Evolutionary conservation across 169 alveolate species (phyloP), one percentile per base, ranked within the genome.

Genomic region (Babesia gibsoni): DNA sequence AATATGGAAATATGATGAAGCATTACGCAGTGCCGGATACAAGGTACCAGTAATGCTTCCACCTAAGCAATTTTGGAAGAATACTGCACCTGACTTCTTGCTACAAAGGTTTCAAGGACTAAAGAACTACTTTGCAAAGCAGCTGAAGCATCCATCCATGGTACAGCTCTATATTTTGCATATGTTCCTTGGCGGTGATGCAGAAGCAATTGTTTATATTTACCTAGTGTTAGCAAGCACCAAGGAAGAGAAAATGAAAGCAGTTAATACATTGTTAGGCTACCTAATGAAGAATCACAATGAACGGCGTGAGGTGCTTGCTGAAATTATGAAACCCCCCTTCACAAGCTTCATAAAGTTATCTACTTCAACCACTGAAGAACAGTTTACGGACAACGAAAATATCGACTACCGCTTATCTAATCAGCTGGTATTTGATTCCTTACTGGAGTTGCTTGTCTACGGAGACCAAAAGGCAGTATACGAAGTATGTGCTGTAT

Each of bases 21-120:
- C 23, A 27, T 22, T 69, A 14, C 81, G 81, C 3, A 72, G 23
- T 25, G n/a, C 48, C n/a, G 73, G 63, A 0, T 46, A 69, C 18
- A 8, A 4, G 25, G 52, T 65, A 12, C 61, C 65, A 9, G 22
- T 56, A 25, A n/a, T 50, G 45, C 53, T 69, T 4, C 81, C 81
- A 4, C 64, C 29, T 59, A 56, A 69, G 63, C 46, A 54, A 18
- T 69, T 35, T 42, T 69, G 59, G 64, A 72, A 37, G 32, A 69
- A 56, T 35, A 35, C 7, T 35, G 53, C 23, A 9, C 74, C 81
- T 25, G 10, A 25, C 22, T 69, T 69, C 30, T 9, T 69, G 6
- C 37, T 54, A 54, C 68, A 69, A 41, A 0, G 81, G 37, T 52
- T 32, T 12, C 81, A 69, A 29, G 72, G 25, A 1, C 56, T 69